Conservation (phyloP, 1,284 basidiomycete genomes). For the Schizopora paradoxa region DNA sequence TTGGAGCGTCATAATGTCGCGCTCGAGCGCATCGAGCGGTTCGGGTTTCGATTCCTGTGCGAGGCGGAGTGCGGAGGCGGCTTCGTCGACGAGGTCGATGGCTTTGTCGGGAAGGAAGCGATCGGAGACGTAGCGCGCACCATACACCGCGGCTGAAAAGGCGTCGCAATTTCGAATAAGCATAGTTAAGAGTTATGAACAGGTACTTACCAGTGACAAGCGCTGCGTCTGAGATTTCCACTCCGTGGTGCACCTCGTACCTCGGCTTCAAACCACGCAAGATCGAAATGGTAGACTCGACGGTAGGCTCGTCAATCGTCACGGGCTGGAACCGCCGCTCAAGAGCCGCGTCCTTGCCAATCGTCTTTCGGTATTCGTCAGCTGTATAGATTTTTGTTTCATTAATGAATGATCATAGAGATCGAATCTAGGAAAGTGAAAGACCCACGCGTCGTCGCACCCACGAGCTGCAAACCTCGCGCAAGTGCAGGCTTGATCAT, state of each 20-base stretch:
- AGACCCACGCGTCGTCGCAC: conserved; percentile 75
- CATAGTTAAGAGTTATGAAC: too few species aligned
- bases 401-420: neutral
- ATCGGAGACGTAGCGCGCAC: conserved; percentile 80
- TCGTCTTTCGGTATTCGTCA: conserved; percentile 88
- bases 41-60: conserved; percentile 91
- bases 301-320: conserved; percentile 81
- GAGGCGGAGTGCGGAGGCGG: conserved; percentile 80
- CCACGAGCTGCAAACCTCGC: conserved; percentile 79
- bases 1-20: conserved; percentile 81
- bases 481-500: conserved; percentile 89
- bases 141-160: conserved; percentile 72
- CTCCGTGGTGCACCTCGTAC: conserved; percentile 90
- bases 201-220: conserved; percentile 65
- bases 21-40: conserved; percentile 76
- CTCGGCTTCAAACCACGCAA: conserved; percentile 80
- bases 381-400: conserved; percentile 33
- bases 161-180: neutral
- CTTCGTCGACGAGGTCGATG: conserved; percentile 88
- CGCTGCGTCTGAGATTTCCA: conserved; percentile 84
- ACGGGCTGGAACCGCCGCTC: conserved; percentile 90
- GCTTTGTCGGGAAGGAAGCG: conserved; percentile 88
- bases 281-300: conserved; percentile 84
- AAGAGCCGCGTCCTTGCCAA: conserved; percentile 88
- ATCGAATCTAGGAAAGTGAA: conserved; percentile 1